These are phyloP conservation scores for Rhodomyrtus psidioides DNA, from an alignment of 441 rosid genomes.

Conservation along the genomic window DNA sequence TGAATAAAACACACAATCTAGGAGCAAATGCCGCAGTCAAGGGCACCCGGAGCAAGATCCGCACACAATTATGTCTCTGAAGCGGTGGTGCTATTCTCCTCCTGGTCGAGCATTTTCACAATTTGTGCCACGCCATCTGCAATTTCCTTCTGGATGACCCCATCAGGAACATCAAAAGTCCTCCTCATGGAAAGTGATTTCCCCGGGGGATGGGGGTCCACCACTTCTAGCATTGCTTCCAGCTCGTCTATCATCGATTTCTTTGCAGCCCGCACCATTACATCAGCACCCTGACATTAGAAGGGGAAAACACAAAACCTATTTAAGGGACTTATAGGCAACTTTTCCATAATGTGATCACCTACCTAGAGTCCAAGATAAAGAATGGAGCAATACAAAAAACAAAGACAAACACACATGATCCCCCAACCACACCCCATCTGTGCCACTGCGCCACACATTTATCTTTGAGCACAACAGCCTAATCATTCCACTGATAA, in stretches of 20 bases:
- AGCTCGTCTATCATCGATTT: constrained; percentile 82
- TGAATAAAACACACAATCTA: background rate
- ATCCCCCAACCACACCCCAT: background rate
- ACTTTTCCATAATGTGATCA: background rate
- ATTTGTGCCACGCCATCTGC: constrained; percentile 82
- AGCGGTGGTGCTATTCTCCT: constrained; percentile 10
- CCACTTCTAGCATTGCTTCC: constrained; percentile 82
- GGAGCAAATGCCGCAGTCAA: background rate
- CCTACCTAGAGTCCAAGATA: background rate
- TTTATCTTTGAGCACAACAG: background rate
- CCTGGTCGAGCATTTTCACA: constrained; percentile 61
- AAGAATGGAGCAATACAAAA: background rate
- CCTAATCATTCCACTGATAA: background rate
- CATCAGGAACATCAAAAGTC: constrained; percentile 82
- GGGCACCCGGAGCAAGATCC: rapidly evolving
- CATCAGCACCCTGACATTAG: constrained; percentile 58
- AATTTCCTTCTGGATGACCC: constrained; percentile 52
- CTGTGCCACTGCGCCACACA: background rate
- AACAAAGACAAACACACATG: background rate
- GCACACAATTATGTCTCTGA: constrained; percentile 15
- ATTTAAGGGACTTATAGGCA: no score
- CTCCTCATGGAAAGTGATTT: constrained; percentile 61
- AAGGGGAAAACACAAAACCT: background rate
- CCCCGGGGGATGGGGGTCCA: constrained; percentile 78
- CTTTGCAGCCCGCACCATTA: constrained; percentile 72